Evolutionary conservation across 495 filamentous ascomycete species (phyloP), one percentile per base, ranked within the genome.

Genomic region (Bathelium albidoporum): DNA sequence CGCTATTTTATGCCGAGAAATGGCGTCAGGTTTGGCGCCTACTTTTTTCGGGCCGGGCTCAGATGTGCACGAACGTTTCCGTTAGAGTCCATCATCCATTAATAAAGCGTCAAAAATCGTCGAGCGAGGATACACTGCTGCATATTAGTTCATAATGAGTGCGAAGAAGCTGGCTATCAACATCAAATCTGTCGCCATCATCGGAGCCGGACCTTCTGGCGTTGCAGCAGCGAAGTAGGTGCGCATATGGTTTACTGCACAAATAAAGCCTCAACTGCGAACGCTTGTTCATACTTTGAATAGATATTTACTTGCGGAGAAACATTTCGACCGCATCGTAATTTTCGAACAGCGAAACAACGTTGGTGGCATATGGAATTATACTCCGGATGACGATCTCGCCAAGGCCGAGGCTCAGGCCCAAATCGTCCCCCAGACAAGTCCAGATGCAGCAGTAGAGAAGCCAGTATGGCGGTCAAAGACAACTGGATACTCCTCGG

Each of bases 321-420:
- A 81, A 53, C 76, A 74, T 18, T 95, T 95, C 65, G 73, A 82
- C 31, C 81, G 70, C 31, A 87, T 97, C 62, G 83, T 85, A 67
- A 76, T 97, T 58, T 94, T 86, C 69, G 93, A 97, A 70, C 90
- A 95, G 73, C 85, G 89, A 65, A 75, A 74, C 58, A 80, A 82
- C 14, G 80, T 85, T 4, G 92, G 90, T 59, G 93, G 93, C 3
- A 82, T 89, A 4, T 97, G 93, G 93, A 87, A 94, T 67, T 89
- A 87, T 69, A 84, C 79, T 45, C 74, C 77, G 1, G 66, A 72
- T 55, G 60, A 72, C 31, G 60, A 67, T 11, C 31, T 64, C 22
- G 55, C 58, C 22, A 55, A 55, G 29, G 49, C 49, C 20, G 49
- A 55, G 24, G 68, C 72, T 24, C 59, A 61, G 22, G 16, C 65